phyloP scores from a whole-genome alignment of 768 basidiomycete genomes.

The Sarcomyxa edulis region DNA sequence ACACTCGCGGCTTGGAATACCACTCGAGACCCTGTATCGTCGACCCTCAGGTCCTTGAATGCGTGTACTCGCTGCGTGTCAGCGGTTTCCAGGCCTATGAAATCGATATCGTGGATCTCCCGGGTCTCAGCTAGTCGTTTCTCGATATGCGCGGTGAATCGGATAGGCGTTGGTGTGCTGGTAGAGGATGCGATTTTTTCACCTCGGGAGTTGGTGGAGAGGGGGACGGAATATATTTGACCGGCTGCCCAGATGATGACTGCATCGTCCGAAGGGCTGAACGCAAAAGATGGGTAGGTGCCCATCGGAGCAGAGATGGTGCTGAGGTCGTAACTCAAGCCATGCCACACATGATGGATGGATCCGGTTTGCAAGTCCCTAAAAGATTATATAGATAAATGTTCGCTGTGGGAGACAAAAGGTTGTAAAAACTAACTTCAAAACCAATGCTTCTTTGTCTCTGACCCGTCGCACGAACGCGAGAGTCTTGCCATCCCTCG shows the following conservation, averaged over 20 bases:
- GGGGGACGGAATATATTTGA: conserved; percentile 59
- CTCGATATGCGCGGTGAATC: conserved; percentile 59
- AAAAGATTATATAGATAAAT: not conserved
- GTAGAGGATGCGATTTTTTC: conserved; percentile 38
- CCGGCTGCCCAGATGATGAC: conserved; percentile 74
- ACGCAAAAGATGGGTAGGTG: conserved; percentile 73
- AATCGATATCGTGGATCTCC: conserved; percentile 34
- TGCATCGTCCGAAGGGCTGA: conserved; percentile 52
- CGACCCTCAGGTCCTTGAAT: conserved; percentile 55
- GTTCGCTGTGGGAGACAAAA: not conserved
- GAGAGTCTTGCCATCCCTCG: conserved; percentile 61
- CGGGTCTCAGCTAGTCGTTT: conserved; percentile 61
- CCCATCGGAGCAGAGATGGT: conserved; percentile 70
- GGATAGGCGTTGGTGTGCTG: conserved; percentile 41
- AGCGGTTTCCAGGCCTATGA: conserved; percentile 48
- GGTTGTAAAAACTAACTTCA: conserved; percentile 52
- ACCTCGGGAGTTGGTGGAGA: conserved; percentile 42
- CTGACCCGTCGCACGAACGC: conserved; percentile 72
- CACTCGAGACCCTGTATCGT: conserved; percentile 45
- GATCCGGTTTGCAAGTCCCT: conserved; percentile 69
- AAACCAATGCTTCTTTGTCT: conserved; percentile 67
- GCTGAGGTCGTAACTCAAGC: conserved; percentile 63
- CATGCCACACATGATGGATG: conserved; percentile 60
- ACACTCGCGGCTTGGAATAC: conserved; percentile 68
- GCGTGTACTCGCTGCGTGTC: conserved; percentile 53